Base-by-base conservation (phyloP, 495 filamentous ascomycete species). In the Pyrenula massariospora region DNA sequence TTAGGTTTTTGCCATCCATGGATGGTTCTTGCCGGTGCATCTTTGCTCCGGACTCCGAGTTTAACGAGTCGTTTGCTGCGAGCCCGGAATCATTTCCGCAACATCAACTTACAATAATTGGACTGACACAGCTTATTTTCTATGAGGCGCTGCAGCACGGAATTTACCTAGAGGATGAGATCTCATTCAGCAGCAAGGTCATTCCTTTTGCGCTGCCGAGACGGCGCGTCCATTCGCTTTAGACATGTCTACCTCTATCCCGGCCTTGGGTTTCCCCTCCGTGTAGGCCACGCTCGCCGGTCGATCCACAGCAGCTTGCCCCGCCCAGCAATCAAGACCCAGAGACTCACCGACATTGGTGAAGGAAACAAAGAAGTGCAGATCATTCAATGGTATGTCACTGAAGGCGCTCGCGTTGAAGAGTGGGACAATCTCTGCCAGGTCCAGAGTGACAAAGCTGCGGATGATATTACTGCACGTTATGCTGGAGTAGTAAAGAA, bases 381-480 rank as follows among this genome's bases (percentile, higher is more conserved):
- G 68, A 88, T 99, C 64, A 97, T 97, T 62, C 94, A 97, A 75
- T 99, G 94, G 94, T 99, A 96, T 68, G 93, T 97, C 58, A 86
- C 96, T 68, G 91, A 95, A 54, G 91, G 88, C 53, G 94, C 94
- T 22, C 84, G 89, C 55, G 90, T 99, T 61, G 91, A 97, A 74
- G 90, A 99, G 71, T 99, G 95, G 81, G 92, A 94, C 66, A 92
- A 89, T 56, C 73, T 99, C 42, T 99, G 94, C 69, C 93, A 99
- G 72, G 94, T 97, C 48, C 93, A 96, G 67, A 93, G 88, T 55
- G 94, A 99, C 72, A 99, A 99, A 70, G 94, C 94, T 12, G 91
- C 89, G n/a, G 90, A 95, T 48, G 93, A 97, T 81, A 99, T 99
- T 56, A 96, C 93, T 24, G 95, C 90, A 54, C 81, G 91, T 52